Evolutionary conservation across 2,329 filamentous ascomycete genomes (phyloP).

Genomic region (Zalaria sp.): DNA sequence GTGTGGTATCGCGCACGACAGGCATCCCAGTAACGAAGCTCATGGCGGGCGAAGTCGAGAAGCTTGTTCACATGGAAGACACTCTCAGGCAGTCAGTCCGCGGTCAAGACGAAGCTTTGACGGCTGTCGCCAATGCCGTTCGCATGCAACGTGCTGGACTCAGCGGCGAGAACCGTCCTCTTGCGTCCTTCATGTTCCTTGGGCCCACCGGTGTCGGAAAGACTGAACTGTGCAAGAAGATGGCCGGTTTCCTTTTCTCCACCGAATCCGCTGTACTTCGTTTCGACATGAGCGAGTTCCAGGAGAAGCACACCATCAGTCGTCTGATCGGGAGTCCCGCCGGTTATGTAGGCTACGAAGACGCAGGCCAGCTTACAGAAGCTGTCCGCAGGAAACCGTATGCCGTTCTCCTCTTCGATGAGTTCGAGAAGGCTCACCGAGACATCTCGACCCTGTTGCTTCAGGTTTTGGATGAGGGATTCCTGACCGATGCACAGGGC

Average conservation of each 20-base stretch:
- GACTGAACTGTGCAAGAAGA: slow-evolving; percentile 92
- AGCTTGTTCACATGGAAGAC: slow-evolving; percentile 92
- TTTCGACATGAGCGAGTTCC: slow-evolving; percentile 97
- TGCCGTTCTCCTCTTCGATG: slow-evolving; percentile 86
- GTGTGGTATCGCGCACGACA: slow-evolving; percentile 78
- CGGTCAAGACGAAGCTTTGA: slow-evolving; percentile 87
- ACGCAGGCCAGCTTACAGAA: slow-evolving; percentile 90
- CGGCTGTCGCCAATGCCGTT: slow-evolving; percentile 82
- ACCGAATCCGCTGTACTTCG: slow-evolving; percentile 81
- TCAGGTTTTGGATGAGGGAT: slow-evolving; percentile 91
- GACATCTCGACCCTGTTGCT: slow-evolving; percentile 87
- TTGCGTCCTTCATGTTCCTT: slow-evolving; percentile 95
- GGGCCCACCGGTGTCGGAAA: slow-evolving; percentile 95
- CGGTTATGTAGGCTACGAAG: slow-evolving; percentile 92
- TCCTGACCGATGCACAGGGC: slow-evolving; percentile 86
- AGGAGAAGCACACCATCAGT: slow-evolving; percentile 92
- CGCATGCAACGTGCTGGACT: slow-evolving; percentile 86
- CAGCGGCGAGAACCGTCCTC: slow-evolving; percentile 77
- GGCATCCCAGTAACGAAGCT: slow-evolving; percentile 88
- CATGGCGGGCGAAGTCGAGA: slow-evolving; percentile 86
- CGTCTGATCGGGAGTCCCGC: slow-evolving; percentile 85
- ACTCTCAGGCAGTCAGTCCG: slow-evolving; percentile 69
- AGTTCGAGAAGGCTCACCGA: slow-evolving; percentile 93
- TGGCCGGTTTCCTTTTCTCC: slow-evolving; percentile 85
- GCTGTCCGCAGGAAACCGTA: slow-evolving; percentile 91